Evolutionary conservation across 305 asterid species (phyloP).

Genomic region (Salvia sclarea): DNA sequence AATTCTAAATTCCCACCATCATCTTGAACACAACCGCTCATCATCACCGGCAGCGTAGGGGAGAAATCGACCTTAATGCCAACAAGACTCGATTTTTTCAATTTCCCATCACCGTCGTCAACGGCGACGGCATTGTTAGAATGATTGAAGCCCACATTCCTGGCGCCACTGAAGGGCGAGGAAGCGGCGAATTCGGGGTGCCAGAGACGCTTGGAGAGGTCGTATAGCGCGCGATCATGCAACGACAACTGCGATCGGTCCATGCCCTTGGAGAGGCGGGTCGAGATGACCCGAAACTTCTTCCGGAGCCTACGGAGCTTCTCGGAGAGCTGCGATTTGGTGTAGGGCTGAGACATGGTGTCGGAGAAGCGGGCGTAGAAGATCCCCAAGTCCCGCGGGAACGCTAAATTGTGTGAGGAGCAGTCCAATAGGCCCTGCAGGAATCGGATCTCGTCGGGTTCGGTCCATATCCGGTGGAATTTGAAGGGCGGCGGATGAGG

Average conservation of each 20-base stretch:
- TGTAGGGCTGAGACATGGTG: slow-evolving; percentile 79
- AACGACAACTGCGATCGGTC: slow-evolving; percentile 51
- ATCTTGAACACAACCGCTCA: slow-evolving; percentile 27
- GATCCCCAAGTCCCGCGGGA: slow-evolving; percentile 67
- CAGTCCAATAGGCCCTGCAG: slow-evolving; percentile 63
- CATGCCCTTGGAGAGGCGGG: slow-evolving; percentile 57
- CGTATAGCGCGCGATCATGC: slow-evolving; percentile 69
- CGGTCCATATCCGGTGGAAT: slow-evolving; percentile 86
- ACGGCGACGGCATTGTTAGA: not conserved
- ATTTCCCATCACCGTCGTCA: slow-evolving; percentile 4
- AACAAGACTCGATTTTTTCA: slow-evolving; percentile 44
- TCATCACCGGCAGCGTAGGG: slow-evolving; percentile 38
- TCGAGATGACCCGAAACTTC: slow-evolving; percentile 65
- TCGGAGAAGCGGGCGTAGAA: slow-evolving; percentile 68
- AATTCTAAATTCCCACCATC: slow-evolving; percentile 28
- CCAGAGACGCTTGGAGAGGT: slow-evolving; percentile 64
- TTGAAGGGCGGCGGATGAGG: slow-evolving; percentile 59
- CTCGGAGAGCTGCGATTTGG: slow-evolving; percentile 81
- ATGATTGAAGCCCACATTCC: slow-evolving; percentile 37
- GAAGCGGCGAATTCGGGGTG: slow-evolving; percentile 57
- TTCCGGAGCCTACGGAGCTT: slow-evolving; percentile 74
- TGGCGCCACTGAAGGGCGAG: slow-evolving; percentile 56
- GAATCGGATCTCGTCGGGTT: slow-evolving; percentile 86
- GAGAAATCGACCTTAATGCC: slow-evolving; percentile 61
- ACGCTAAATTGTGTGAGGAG: slow-evolving; percentile 47